Conservation (phyloP, 1,284 basidiomycete genomes). For the Porodaedalea pini region DNA sequence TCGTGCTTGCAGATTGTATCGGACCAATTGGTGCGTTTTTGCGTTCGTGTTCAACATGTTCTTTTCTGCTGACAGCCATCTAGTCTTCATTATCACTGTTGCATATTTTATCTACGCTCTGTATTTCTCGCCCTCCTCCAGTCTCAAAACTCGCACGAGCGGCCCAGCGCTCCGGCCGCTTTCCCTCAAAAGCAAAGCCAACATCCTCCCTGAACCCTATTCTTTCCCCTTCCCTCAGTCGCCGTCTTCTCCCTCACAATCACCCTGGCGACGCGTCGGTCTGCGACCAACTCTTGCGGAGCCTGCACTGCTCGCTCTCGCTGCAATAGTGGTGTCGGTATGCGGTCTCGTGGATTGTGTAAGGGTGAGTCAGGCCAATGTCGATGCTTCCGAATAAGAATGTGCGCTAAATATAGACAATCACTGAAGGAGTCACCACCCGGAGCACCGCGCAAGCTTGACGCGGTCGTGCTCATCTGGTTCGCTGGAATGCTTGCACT, state of each 20-base stretch:
- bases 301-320: slow-evolving; percentile 3
- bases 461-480: slow-evolving; percentile 10
- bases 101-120: not conserved
- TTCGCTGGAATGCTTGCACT: slow-evolving; percentile 9
- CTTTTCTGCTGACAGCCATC: not conserved
- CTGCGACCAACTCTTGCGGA: not conserved
- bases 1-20: slow-evolving; percentile 12
- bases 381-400: not conserved
- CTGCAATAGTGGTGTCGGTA: not conserved
- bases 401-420: not conserved
- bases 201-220: not conserved
- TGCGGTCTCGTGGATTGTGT: slow-evolving; percentile 10
- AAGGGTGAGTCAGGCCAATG: slow-evolving; percentile 4
- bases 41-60: not conserved
- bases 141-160: not conserved
- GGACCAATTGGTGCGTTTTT: slow-evolving; percentile 13
- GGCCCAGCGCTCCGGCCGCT: not conserved
- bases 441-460: slow-evolving; percentile 6
- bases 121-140: not conserved
- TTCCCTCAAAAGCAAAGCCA: not conserved
- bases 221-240: not conserved
- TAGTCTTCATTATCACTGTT: not conserved
- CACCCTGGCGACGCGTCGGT: not conserved
- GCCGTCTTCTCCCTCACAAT: not conserved
- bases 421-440: slow-evolving; percentile 6